Base-by-base conservation (phyloP, 139 green algal genomes). In the Desmodesmus armatus region DNA sequence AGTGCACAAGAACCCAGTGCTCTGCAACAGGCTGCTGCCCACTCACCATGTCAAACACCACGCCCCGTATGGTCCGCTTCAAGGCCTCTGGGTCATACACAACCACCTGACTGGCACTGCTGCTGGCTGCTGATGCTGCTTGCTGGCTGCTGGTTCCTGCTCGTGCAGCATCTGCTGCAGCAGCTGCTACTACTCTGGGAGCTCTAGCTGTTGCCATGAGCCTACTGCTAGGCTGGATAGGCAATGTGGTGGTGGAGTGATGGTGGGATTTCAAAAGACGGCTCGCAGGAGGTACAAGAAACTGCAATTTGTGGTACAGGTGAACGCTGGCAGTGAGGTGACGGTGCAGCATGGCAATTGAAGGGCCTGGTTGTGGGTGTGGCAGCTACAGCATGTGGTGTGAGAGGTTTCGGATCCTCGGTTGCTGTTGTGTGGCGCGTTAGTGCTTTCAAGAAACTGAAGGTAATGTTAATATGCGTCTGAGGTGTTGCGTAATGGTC, bases 21-120 rank as follows among this genome's bases (percentile, higher is more conserved):
- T 27, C 47, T 44, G n/a, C 11, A 25, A 7, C 58, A 35, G 11
- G 29, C 2, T 29, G n/a, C n/a, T n/a, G n/a, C 40, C 33, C n/a
- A 49, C n/a, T 29, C 49, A 55, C 37, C 85, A 84, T 86, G 65
- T 86, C 85, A 63, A 89, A 89, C 21, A 87, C 79, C 2, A 89
- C 85, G 17, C 85, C 85, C 5, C 76, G 66, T 0, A 87, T n/a
- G n/a, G 2, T 80, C 47, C 47, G 33, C 1, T 41, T 40, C 6
- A 29, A 41, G 63, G 53, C 29, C 31, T 17, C 49, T 80, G 73
- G 17, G 9, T 63, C 44, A 37, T 25, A 37, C 37, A 49, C 49
- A 49, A 31, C 73, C 35, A 49, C 72, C 72, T 69, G 35, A 29
- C 60, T 67, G 5, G 49, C 31, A 31, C 47, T 44, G 9, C 25